These are phyloP conservation scores for Trichoderma polysporum DNA, from an alignment of 2,329 filamentous ascomycete species.

Conservation along the genomic window DNA sequence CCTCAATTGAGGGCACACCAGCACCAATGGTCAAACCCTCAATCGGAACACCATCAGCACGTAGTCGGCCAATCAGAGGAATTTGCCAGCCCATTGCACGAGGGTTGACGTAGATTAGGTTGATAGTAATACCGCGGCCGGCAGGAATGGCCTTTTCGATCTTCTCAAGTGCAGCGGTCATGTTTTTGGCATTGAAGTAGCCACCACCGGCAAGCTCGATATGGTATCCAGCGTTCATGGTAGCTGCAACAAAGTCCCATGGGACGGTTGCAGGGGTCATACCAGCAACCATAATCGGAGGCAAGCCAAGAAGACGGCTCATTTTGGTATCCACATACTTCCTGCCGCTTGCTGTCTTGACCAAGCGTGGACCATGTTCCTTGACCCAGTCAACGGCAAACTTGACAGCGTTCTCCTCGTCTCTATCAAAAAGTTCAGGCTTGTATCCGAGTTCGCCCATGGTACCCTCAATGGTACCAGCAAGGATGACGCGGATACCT, in stretches of 20 bases:
- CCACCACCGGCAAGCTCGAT: constrained; percentile 88
- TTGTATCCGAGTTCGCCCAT: constrained; percentile 95
- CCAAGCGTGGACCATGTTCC: constrained; percentile 88
- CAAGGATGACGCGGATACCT: constrained; percentile 92
- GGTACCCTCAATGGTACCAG: constrained; percentile 87
- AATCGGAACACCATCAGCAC: constrained; percentile 83
- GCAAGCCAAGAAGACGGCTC: constrained; percentile 79
- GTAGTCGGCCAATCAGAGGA: constrained; percentile 74
- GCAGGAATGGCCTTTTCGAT: constrained; percentile 82
- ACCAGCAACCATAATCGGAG: constrained; percentile 85
- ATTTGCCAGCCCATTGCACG: constrained; percentile 92
- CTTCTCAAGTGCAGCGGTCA: constrained; percentile 80
- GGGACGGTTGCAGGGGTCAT: constrained; percentile 91
- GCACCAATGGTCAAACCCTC: constrained; percentile 91
- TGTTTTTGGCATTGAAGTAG: constrained; percentile 78
- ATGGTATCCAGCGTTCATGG: constrained; percentile 94
- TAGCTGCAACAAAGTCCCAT: constrained; percentile 88
- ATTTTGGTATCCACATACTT: constrained; percentile 97
- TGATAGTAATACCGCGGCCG: constrained; percentile 84
- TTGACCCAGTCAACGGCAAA: constrained; percentile 98
- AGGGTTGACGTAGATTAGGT: constrained; percentile 89
- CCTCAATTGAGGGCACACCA: constrained; percentile 89
- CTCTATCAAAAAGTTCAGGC: constrained; percentile 93
- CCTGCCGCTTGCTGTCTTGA: constrained; percentile 84
- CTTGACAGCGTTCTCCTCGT: constrained; percentile 90